Evolutionary conservation across 1,139 yeast species (phyloP).

Genomic region (Hansenula anomala): DNA sequence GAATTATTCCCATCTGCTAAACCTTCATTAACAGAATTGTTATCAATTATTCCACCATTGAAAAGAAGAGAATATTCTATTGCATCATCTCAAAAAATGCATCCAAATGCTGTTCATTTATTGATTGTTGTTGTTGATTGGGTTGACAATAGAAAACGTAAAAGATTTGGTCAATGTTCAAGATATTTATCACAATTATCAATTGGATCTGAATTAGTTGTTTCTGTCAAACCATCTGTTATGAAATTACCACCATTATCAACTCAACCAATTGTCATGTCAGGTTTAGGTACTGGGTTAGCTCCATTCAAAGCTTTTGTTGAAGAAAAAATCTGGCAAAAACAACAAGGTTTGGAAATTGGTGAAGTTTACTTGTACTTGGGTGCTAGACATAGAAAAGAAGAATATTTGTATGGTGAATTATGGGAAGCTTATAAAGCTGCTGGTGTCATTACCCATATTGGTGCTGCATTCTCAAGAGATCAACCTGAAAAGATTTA

Average conservation of each 20-base stretch:
- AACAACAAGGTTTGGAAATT: constrained; percentile 80
- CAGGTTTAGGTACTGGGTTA: constrained; percentile 96
- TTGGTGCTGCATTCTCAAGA: constrained; percentile 98
- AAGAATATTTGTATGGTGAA: constrained; percentile 95
- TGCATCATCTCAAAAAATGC: constrained; percentile 92
- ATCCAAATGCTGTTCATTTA: constrained; percentile 86
- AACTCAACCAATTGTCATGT: constrained; percentile 90
- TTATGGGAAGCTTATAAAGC: constrained; percentile 94
- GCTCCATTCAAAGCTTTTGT: constrained; percentile 98
- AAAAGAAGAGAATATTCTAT: constrained; percentile 99
- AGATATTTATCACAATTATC: constrained; percentile 76
- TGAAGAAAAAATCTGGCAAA: constrained; percentile 94
- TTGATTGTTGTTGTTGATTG: constrained; percentile 96
- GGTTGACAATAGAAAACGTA: constrained; percentile 83
- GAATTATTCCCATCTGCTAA: constrained; percentile 78
- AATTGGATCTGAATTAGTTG: constrained; percentile 85
- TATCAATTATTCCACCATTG: constrained; percentile 72
- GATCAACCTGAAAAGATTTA: constrained; percentile 94
- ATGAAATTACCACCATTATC: constrained; percentile 92
- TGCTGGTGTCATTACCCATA: constrained; percentile 88
- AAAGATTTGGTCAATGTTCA: constrained; percentile 92
- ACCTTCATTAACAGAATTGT: constrained; percentile 71
- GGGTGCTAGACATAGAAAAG: constrained; percentile 95
- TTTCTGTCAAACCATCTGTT: constrained; percentile 93
- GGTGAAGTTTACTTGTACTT: constrained; percentile 86